phyloP scores from a whole-genome alignment of 2,329 filamentous ascomycete genomes.

The Epichloe baconii region DNA sequence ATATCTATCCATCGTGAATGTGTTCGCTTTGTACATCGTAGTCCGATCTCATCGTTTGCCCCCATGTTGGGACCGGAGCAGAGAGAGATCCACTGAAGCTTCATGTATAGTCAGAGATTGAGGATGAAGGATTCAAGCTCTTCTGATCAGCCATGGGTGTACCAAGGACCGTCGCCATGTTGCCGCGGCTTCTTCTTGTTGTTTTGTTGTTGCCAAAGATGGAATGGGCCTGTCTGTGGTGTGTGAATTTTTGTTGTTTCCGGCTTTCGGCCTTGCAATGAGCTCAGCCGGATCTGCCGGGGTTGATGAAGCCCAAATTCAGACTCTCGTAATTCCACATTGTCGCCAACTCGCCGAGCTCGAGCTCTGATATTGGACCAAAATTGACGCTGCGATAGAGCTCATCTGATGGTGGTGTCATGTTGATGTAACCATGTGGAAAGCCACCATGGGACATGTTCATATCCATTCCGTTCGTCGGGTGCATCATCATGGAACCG shows the following conservation, averaged over 20 bases:
- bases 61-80: no score
- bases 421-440: constrained; percentile 4
- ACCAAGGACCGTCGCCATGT: no score
- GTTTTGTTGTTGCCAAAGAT: neutral
- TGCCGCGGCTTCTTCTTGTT: no score
- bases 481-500: neutral
- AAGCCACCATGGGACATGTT: neutral
- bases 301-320: constrained; percentile 18
- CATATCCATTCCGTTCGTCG: constrained; percentile 1
- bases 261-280: neutral
- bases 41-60: no score
- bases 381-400: constrained; percentile 9
- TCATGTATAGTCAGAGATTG: no score
- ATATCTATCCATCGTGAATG: no score
- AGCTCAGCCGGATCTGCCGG: neutral
- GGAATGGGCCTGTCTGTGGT: neutral
- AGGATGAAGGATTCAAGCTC: no score
- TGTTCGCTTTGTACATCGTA: no score
- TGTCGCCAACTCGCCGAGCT: constrained; percentile 20
- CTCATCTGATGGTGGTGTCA: constrained; percentile 7
- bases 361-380: constrained; percentile 17
- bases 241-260: neutral
- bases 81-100: no score
- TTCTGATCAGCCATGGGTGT: no score
- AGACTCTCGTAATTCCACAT: constrained; percentile 23